These are phyloP conservation scores for Colletotrichum truncatum DNA, from an alignment of 2,329 filamentous ascomycete genomes.

Conservation along the genomic window DNA sequence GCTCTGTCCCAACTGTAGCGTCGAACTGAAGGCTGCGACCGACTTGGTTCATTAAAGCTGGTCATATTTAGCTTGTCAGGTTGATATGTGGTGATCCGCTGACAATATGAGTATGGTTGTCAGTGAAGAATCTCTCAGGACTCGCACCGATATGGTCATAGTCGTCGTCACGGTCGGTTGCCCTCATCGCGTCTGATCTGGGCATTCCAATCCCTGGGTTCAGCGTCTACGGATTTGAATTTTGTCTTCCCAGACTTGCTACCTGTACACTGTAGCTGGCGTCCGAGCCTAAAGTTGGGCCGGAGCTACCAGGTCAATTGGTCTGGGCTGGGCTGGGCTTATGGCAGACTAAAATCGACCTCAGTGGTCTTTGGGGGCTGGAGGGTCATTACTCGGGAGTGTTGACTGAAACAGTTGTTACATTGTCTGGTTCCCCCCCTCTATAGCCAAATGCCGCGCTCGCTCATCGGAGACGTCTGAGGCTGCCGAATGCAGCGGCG, in stretches of 20 bases:
- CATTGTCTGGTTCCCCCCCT: conserved; percentile 1
- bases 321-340: neutral
- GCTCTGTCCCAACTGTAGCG: conserved; percentile 12
- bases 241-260: neutral
- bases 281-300: neutral
- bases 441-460: neutral
- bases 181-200: neutral
- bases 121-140: neutral
- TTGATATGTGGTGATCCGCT: neutral
- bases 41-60: neutral
- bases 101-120: neutral
- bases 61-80: neutral
- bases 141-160: neutral
- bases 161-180: neutral
- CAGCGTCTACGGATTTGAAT: neutral
- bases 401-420: conserved; percentile 23
- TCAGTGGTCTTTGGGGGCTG: neutral
- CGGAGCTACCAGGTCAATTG: neutral
- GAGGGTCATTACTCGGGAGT: conserved; percentile 23
- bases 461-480: conserved; percentile 8
- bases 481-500: conserved; percentile 24
- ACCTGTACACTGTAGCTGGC: too few relatives aligned
- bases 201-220: neutral
- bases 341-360: neutral
- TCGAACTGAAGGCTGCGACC: neutral